Percentiles rank a stretch among this genome's conserved stretches.
Conservation (phyloP, 2,329 filamentous ascomycete genomes). For the Sporothrix variecibatus region DNA sequence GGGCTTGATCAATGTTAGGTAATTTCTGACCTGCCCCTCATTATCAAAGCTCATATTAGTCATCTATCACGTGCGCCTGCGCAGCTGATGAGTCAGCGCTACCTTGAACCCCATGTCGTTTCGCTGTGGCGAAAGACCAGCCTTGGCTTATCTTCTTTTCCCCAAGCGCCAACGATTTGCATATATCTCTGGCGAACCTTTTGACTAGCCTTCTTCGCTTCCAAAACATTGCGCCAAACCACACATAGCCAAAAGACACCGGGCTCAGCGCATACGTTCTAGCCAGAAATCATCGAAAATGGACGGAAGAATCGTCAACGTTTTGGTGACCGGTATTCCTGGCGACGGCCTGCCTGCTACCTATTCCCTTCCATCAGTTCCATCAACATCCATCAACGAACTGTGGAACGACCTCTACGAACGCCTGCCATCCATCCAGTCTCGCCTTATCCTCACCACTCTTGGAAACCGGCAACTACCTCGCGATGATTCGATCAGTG, state of each 20-base stretch:
- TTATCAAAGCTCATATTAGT: background rate
- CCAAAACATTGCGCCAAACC: background rate
- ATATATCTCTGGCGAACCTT: too few species aligned
- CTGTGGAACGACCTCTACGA: constrained; percentile 64
- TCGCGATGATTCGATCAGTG: constrained; percentile 51
- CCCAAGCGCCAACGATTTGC: background rate
- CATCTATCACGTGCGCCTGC: background rate
- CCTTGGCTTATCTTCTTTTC: background rate
- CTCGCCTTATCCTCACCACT: constrained; percentile 77
- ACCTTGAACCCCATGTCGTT: background rate
- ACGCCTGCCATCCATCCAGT: constrained; percentile 59
- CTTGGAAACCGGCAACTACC: constrained; percentile 72
- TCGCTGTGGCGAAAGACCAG: background rate
- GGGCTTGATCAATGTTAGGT: constrained; percentile 29
- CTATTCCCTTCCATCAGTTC: constrained; percentile 70
- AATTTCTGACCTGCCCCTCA: background rate
- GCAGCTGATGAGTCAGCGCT: background rate
- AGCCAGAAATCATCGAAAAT: constrained; percentile 11
- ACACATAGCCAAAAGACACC: background rate
- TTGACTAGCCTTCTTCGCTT: background rate
- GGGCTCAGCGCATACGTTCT: background rate
- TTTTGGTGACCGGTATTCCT: constrained; percentile 81
- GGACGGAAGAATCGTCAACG: constrained; percentile 56
- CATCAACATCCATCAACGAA: constrained; percentile 65
- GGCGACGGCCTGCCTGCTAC: constrained; percentile 83